Evolutionary conservation across 192 early-diverging fungal genomes (phyloP).

Genomic region (Coemansia sp.): DNA sequence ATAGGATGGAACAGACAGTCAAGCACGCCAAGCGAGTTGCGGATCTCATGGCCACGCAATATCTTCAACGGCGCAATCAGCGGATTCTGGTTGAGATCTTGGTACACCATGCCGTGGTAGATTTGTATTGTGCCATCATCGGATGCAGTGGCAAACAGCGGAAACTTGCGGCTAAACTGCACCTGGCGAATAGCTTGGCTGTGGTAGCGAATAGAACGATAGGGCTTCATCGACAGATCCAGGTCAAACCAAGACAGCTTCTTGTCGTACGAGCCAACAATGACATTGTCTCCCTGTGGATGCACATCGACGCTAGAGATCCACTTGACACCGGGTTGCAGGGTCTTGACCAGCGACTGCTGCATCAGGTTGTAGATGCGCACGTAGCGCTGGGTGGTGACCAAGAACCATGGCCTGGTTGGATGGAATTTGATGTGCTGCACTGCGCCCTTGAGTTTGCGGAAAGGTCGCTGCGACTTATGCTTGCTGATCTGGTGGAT

Average conservation of each 20-base stretch:
- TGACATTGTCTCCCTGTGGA: slow-evolving; percentile 92
- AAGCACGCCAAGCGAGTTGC: slow-evolving; percentile 74
- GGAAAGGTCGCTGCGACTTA: slow-evolving; percentile 90
- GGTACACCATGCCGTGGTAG: slow-evolving; percentile 98
- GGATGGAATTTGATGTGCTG: slow-evolving; percentile 93
- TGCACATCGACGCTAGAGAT: slow-evolving; percentile 94
- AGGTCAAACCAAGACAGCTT: slow-evolving; percentile 97
- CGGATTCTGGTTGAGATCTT: slow-evolving; percentile 94
- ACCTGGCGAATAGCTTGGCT: slow-evolving; percentile 85
- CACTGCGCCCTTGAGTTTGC: slow-evolving; percentile 81
- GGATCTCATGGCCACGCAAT: slow-evolving; percentile 73
- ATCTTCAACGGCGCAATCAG: slow-evolving; percentile 98
- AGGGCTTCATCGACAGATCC: slow-evolving; percentile 90
- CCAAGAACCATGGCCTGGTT: slow-evolving; percentile 85
- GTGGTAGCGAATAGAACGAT: slow-evolving; percentile 91
- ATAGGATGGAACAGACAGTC: slow-evolving; percentile 91
- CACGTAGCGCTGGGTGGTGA: slow-evolving; percentile 92
- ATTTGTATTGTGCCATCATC: slow-evolving; percentile 94
- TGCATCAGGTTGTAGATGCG: slow-evolving; percentile 90
- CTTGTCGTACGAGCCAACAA: slow-evolving; percentile 95
- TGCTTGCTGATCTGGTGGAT: slow-evolving; percentile 92
- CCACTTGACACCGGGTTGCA: slow-evolving; percentile 87
- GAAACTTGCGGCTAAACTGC: slow-evolving; percentile 80
- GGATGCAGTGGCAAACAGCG: slow-evolving; percentile 88
- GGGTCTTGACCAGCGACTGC: slow-evolving; percentile 82